These are phyloP conservation scores for Wickerhamiella kurtzmanii DNA, from an alignment of 805 yeast genomes.

Conservation along the genomic window DNA sequence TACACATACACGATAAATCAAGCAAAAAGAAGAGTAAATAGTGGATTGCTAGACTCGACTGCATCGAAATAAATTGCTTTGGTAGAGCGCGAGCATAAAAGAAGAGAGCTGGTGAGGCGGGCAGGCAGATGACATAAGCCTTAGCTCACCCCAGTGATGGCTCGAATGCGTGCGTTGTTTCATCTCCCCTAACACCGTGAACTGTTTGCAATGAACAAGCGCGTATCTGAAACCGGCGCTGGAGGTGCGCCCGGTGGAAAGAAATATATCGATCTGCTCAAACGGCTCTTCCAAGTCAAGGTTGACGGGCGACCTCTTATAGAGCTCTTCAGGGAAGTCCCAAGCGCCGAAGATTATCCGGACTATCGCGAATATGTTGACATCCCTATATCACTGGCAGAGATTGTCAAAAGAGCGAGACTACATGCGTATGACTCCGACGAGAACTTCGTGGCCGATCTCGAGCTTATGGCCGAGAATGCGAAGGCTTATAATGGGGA, in stretches of 20 bases:
- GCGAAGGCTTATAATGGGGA: slow-evolving; percentile 63
- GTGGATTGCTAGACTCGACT: no score
- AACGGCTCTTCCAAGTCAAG: slow-evolving; percentile 12
- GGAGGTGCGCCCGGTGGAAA: slow-evolving; percentile 5
- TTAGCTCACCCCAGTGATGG: background rate
- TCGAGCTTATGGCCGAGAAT: slow-evolving; percentile 53
- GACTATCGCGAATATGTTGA: slow-evolving; percentile 59
- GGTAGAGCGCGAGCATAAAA: no score
- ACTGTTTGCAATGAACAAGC: background rate
- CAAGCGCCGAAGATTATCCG: slow-evolving; percentile 61
- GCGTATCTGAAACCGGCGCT: background rate
- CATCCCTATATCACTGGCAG: slow-evolving; percentile 56
- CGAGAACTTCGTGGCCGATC: slow-evolving; percentile 41
- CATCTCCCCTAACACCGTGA: background rate
- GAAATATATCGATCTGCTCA: slow-evolving; percentile 13
- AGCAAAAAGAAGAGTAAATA: no score
- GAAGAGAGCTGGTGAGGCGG: no score
- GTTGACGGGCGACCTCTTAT: slow-evolving; percentile 21
- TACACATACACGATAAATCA: no score
- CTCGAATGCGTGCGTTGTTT: background rate
- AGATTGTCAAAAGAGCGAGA: slow-evolving; percentile 40
- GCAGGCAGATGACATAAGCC: background rate
- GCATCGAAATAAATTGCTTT: no score
- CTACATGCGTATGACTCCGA: slow-evolving; percentile 26
- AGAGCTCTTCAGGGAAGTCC: slow-evolving; percentile 54